These are phyloP conservation scores for Garcia nutans DNA, from an alignment of 345 rosid species.

Conservation along the genomic window DNA sequence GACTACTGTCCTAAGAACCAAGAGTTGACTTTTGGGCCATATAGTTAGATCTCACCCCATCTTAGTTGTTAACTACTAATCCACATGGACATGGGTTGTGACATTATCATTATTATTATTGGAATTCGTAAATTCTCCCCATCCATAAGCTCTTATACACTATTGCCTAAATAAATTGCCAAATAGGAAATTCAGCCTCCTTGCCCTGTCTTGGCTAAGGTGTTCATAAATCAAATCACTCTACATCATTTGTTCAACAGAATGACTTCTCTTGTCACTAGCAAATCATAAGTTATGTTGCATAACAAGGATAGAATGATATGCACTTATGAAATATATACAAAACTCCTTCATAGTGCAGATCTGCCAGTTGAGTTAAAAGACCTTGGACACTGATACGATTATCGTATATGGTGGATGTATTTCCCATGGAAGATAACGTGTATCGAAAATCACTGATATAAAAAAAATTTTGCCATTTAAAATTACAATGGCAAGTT, in stretches of 20 bases:
- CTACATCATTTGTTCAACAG: neutral
- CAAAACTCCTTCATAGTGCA: neutral
- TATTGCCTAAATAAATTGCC: too few relatives aligned
- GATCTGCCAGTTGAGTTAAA: too few relatives aligned
- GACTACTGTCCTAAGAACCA: too few relatives aligned
- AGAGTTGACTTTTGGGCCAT: too few relatives aligned
- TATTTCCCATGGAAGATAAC: neutral
- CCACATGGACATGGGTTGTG: too few relatives aligned
- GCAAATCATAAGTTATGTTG: neutral
- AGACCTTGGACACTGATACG: neutral
- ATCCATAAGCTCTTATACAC: neutral
- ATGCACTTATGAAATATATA: neutral
- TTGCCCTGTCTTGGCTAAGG: neutral
- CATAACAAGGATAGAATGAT: neutral
- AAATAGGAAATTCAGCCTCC: too few relatives aligned
- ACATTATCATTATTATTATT: too few relatives aligned
- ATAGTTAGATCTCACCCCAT: too few relatives aligned
- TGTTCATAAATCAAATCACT: neutral
- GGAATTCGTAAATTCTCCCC: neutral
- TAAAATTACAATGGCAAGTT: neutral
- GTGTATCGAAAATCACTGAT: neutral
- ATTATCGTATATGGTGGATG: neutral
- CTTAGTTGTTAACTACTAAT: too few relatives aligned
- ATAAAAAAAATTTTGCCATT: neutral
- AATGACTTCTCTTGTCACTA: neutral